Base-by-base conservation (phyloP, 495 filamentous ascomycete species). In the Aspergillus funiculosus region DNA sequence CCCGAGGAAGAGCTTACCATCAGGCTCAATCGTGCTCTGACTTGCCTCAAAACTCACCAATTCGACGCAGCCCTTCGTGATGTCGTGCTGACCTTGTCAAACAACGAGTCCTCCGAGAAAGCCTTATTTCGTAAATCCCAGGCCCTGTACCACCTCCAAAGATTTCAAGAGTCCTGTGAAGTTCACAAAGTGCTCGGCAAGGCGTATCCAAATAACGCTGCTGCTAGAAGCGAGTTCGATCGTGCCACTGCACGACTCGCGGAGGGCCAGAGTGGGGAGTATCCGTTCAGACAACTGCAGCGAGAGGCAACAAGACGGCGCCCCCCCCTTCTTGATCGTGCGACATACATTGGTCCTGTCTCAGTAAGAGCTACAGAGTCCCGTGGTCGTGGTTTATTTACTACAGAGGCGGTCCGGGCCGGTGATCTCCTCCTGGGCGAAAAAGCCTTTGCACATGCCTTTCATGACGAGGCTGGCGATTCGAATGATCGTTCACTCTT, bases 351-450 rank as follows among this genome's bases (percentile, higher is more conserved):
- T 20, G 62, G 61, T 0, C 62, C 61, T 9, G 60, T 64, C 4
- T 29, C 49, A 26, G 46, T 69, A 3, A 58, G 57, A 21, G 7
- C 30, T 0, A 51, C 59, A 1, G 30, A 48, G 1, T 52, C 39
- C 20, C 50, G 52, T 39, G 72, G 76, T 6, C 59, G 65, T 13
- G 74, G 74, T 1, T 47, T 78, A 2, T 80, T 78, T 43, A 65
- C 72, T 0, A 74, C 72, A 9, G 51, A 60, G 17, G 64, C 52
- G 7, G 67, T 82, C 36, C 59, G 68, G 36, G 66, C 66, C 0
- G 79, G 77, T 0, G 75, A 79, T 5, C 60, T 81, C 9, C 52
- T 81, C 0, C 44, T 79, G 11, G 77, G 71, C 37, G 76, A 81
- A 48, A 81, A 80, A 45, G 74, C 77, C 0, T 77, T 81, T 41